phyloP scores from a whole-genome alignment of 805 yeast genomes.

The Starmerella apicola region DNA sequence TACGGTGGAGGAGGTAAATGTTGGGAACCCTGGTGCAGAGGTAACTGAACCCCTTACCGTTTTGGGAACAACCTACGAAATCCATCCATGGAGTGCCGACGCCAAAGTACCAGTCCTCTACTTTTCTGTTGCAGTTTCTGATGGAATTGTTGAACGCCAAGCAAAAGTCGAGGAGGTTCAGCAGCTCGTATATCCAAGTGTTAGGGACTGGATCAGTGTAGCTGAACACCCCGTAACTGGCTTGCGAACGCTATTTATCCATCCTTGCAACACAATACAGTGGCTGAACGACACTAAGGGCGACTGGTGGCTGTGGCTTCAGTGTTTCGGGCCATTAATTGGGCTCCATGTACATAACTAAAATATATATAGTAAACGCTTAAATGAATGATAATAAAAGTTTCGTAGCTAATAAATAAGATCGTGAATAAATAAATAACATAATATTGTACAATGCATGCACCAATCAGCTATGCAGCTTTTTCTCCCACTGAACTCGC shows the following conservation, averaged over 20 bases:
- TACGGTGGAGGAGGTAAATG: no score
- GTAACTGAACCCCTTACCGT: no score
- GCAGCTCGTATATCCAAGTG: neutral
- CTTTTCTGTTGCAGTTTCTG: constrained; percentile 16
- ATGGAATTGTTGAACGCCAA: constrained; percentile 9
- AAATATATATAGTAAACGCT: no score
- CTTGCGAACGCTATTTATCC: constrained; percentile 26
- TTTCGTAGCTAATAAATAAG: no score
- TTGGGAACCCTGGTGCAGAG: neutral
- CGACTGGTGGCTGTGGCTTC: constrained; percentile 22
- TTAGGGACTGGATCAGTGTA: constrained; percentile 11
- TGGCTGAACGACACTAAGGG: constrained; percentile 23
- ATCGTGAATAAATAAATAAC: no score
- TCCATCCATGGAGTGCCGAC: constrained; percentile 24
- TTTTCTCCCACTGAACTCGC: constrained; percentile 6
- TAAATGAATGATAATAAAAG: no score
- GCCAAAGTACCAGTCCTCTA: constrained; percentile 25
- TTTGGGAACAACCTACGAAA: constrained; percentile 12
- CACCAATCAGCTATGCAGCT: no score
- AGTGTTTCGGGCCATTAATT: constrained; percentile 25
- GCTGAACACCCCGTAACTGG: constrained; percentile 25
- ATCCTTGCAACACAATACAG: constrained; percentile 33
- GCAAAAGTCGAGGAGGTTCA: constrained; percentile 10
- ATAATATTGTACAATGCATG: no score
- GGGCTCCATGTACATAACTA: no score